Evolutionary conservation across 495 filamentous ascomycete species (phyloP), one percentile per base, ranked within the genome.

Genomic region (Trichoderma reesei): DNA sequence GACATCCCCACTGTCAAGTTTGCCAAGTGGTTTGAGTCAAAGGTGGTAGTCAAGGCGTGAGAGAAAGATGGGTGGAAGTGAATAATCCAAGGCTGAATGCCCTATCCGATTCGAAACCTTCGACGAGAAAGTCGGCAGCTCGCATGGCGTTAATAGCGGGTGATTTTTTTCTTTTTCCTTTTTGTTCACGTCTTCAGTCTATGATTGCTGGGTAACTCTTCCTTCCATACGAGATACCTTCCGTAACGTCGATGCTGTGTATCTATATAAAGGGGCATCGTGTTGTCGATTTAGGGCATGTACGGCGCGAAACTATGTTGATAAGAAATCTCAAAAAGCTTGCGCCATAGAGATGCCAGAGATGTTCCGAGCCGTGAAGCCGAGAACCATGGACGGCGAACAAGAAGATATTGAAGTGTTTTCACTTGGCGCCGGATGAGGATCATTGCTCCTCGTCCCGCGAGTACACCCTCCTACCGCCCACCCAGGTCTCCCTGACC

Each of bases 401-500:
- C 26, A 26, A 42, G 41, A 3, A 10, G 10, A 10, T 42, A 16
- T 10, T 42, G 10, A 46, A 18, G 1, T 46, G 42, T 3, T 18
- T 6, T n/a, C 18, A 18, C 14, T n/a, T n/a, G 14, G 14, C 16
- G 5, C 3, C 14, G n/a, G n/a, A 46, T n/a, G n/a, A 18, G 7
- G 8, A 0, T 3, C 26, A 56, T 3, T 3, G 14, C 11, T 13
- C 2, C 26, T 56, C 31, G 4, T 31, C 51, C 7, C 63, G 51
- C 18, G 46, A 20, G 65, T 78, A 80, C 0, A 80, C 79, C 62
- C 46, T 72, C 70, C 48, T 73, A 1, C 85, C 86, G 1, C 68
- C 83, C 61, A 88, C 81, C 86, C 86, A 88, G 4, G 85, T 88
- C 76, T 88, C 85, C 65, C 69, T 73, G 0, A 88, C 84, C 56